A percentile compares a stretch with the other conserved stretches of the same genome.
These are phyloP conservation scores for Solanum paucissectum DNA, from an alignment of 257 asterid species.

Conservation along the genomic window DNA sequence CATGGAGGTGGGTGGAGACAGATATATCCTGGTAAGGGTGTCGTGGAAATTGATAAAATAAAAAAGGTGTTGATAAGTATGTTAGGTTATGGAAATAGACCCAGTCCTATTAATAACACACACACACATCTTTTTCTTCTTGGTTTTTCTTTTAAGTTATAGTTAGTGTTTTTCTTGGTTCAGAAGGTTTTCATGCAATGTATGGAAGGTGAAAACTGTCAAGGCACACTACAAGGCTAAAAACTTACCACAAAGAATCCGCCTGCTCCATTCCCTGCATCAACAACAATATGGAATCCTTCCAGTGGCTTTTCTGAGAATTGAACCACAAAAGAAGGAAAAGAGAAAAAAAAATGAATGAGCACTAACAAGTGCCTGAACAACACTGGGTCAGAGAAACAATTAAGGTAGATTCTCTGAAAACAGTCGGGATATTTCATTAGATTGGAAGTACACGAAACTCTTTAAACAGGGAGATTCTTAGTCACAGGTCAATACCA, in stretches of 20 bases:
- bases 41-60: not conserved
- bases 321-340: conserved; percentile 5
- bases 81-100: not conserved
- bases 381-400: not conserved
- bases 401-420: not conserved
- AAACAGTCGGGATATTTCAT: not conserved
- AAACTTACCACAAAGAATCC: conserved; percentile 87
- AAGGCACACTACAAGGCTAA: not conserved
- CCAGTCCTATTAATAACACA: not conserved
- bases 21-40: not conserved
- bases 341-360: conserved; percentile 10
- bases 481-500: not conserved
- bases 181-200: not conserved
- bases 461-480: not conserved
- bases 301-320: conserved; percentile 90
- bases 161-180: not conserved
- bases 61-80: not conserved
- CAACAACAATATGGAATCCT: conserved; percentile 95
- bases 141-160: not conserved
- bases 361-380: not conserved
- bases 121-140: not conserved
- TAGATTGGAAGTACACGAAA: not conserved
- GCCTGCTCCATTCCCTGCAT: conserved; percentile 99
- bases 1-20: not conserved
- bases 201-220: not conserved